Evolutionary conservation across 2,329 filamentous ascomycete genomes (phyloP).

Genomic region (Paraphoma chrysanthemicola): DNA sequence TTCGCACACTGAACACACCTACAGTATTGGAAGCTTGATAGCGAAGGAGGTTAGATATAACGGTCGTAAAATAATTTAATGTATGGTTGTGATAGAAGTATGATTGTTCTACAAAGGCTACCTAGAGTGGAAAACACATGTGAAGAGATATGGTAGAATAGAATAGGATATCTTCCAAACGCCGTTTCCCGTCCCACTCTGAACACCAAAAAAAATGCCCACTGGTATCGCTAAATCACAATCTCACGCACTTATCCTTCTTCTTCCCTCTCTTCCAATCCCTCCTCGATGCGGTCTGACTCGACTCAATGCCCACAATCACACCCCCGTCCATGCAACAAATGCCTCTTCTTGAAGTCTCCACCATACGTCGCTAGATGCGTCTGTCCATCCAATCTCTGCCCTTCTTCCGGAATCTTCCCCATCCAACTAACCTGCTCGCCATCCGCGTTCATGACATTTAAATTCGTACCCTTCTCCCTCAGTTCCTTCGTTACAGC

Average conservation of each 20-base stretch:
- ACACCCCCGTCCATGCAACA: conserved; percentile 35
- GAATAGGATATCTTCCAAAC: neutral
- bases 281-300: no score
- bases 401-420: conserved; percentile 46
- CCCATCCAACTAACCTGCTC: conserved; percentile 53
- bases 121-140: no score
- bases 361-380: conserved; percentile 50
- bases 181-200: neutral
- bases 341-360: conserved; percentile 44
- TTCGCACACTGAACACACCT: no score
- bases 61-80: no score
- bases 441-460: conserved; percentile 34
- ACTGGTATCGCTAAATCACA: neutral
- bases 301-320: conserved; percentile 35
- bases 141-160: neutral
- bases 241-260: neutral
- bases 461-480: conserved; percentile 56
- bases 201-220: neutral
- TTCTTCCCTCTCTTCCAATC: neutral
- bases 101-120: no score
- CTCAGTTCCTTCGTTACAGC: conserved; percentile 77
- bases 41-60: no score
- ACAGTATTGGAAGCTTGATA: no score
- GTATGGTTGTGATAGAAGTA: no score
- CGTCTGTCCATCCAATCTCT: conserved; percentile 56